phyloP scores from a whole-genome alignment of 768 basidiomycete species.

The Daedaleopsis nitida region DNA sequence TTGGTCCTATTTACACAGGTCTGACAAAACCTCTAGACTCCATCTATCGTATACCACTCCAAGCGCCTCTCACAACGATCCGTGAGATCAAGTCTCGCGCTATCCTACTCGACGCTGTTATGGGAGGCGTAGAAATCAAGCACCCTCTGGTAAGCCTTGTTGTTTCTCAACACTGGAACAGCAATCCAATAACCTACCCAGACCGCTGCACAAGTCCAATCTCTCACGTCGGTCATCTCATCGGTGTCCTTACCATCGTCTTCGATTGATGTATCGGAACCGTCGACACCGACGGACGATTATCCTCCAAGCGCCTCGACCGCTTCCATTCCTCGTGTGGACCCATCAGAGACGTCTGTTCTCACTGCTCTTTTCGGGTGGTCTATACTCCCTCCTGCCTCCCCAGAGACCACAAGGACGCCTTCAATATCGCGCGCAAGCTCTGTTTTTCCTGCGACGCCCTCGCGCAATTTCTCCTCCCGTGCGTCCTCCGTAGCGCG shows the following conservation, averaged over 20 bases:
- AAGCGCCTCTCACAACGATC: slow-evolving; percentile 63
- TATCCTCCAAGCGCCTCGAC: slow-evolving; percentile 7
- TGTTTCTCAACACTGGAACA: neutral
- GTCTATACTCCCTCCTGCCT: slow-evolving; percentile 37
- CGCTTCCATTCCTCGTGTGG: neutral
- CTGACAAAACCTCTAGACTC: slow-evolving; percentile 44
- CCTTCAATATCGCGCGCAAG: slow-evolving; percentile 29
- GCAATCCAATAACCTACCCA: slow-evolving; percentile 29
- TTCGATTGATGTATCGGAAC: neutral
- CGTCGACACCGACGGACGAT: slow-evolving; percentile 9
- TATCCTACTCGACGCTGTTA: slow-evolving; percentile 47
- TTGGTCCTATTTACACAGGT: no score
- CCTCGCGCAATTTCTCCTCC: slow-evolving; percentile 34
- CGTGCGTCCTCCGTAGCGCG: slow-evolving; percentile 35
- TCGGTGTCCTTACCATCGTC: slow-evolving; percentile 20
- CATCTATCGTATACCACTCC: slow-evolving; percentile 75
- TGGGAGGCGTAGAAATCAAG: slow-evolving; percentile 58
- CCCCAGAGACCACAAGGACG: slow-evolving; percentile 7
- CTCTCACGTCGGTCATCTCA: slow-evolving; percentile 50
- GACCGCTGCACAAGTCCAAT: slow-evolving; percentile 59
- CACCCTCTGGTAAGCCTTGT: slow-evolving; percentile 67
- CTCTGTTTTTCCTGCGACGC: slow-evolving; percentile 30
- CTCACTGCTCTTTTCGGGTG: slow-evolving; percentile 53
- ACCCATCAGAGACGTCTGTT: slow-evolving; percentile 42
- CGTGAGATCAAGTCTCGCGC: slow-evolving; percentile 63